These are phyloP conservation scores for Colletotrichum musae DNA, from an alignment of 2,329 filamentous ascomycete species.

Conservation along the genomic window DNA sequence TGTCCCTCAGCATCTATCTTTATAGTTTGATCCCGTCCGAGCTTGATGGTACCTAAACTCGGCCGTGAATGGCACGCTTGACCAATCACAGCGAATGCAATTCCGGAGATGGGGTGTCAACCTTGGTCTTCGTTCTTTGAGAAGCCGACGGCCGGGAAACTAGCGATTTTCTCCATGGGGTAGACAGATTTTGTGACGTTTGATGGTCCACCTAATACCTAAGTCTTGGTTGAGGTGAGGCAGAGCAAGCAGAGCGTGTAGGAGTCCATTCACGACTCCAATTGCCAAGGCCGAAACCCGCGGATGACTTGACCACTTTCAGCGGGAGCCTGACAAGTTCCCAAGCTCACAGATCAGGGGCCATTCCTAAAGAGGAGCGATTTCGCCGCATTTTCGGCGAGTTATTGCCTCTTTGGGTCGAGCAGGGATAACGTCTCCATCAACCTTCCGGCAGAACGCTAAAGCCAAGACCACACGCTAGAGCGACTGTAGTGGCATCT, in stretches of 20 bases:
- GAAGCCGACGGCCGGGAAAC: too few relatives aligned
- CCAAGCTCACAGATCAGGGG: not conserved
- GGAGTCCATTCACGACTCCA: not conserved
- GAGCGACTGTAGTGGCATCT: too few relatives aligned
- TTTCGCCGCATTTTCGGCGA: constrained; percentile 2
- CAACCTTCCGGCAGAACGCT: not conserved
- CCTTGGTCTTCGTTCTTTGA: too few relatives aligned
- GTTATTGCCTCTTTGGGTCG: not conserved
- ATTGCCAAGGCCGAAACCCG: not conserved
- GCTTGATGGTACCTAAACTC: not conserved
- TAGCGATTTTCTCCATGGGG: constrained; percentile 15
- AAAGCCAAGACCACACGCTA: too few relatives aligned
- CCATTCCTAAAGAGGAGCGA: not conserved
- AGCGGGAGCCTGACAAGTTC: too few relatives aligned
- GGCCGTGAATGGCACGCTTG: not conserved
- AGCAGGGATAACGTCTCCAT: not conserved
- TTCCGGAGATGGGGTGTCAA: not conserved
- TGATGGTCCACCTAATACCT: too few relatives aligned
- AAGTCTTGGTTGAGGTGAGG: not conserved
- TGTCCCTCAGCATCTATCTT: constrained; percentile 9
- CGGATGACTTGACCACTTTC: too few relatives aligned
- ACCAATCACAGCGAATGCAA: not conserved
- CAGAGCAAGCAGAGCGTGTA: not conserved
- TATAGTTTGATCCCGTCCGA: constrained; percentile 16
- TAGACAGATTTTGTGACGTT: not conserved